Evolutionary conservation across 345 rosid species (phyloP).

Genomic region (Populus davidiana): DNA sequence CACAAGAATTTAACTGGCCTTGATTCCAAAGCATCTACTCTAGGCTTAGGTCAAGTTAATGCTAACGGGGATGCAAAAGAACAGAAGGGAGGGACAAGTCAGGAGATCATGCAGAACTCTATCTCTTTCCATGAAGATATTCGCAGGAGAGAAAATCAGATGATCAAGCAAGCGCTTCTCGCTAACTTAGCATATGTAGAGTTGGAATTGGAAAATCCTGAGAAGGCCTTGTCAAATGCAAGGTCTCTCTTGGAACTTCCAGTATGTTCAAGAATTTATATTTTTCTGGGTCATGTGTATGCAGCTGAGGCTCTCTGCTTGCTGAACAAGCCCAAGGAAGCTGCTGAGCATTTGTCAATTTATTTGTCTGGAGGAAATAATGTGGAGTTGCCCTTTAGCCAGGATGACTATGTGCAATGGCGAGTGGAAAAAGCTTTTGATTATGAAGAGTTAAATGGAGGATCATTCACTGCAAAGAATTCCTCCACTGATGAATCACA

Average conservation of each 20-base stretch:
- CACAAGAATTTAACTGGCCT: slow-evolving; percentile 34
- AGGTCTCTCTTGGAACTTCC: slow-evolving; percentile 66
- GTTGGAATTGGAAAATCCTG: slow-evolving; percentile 80
- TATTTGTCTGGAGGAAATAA: slow-evolving; percentile 60
- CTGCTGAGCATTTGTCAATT: slow-evolving; percentile 64
- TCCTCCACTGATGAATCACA: slow-evolving; percentile 28
- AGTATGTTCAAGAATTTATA: slow-evolving; percentile 64
- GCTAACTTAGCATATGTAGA: slow-evolving; percentile 83
- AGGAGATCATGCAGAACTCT: slow-evolving; percentile 61
- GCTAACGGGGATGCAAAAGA: slow-evolving; percentile 74
- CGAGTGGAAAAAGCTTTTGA: slow-evolving; percentile 47
- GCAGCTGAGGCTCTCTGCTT: slow-evolving; percentile 95
- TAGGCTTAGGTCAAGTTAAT: slow-evolving; percentile 49
- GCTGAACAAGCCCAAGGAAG: slow-evolving; percentile 74
- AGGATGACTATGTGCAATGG: slow-evolving; percentile 70
- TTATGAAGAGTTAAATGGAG: slow-evolving; percentile 59
- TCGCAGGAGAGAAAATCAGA: slow-evolving; percentile 46
- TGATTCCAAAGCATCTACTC: slow-evolving; percentile 39
- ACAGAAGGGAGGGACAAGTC: slow-evolving; percentile 63
- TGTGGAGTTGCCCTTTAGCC: slow-evolving; percentile 62
- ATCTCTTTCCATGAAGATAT: slow-evolving; percentile 53
- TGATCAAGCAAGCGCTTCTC: slow-evolving; percentile 70
- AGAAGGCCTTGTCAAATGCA: slow-evolving; percentile 66
- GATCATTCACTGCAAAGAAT: slow-evolving; percentile 33
- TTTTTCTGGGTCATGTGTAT: slow-evolving; percentile 74